Percentiles rank a stretch among this genome's conserved stretches.
phyloP scores from a whole-genome alignment of 2,329 filamentous ascomycete species.

The Ophiostoma perfectum region DNA sequence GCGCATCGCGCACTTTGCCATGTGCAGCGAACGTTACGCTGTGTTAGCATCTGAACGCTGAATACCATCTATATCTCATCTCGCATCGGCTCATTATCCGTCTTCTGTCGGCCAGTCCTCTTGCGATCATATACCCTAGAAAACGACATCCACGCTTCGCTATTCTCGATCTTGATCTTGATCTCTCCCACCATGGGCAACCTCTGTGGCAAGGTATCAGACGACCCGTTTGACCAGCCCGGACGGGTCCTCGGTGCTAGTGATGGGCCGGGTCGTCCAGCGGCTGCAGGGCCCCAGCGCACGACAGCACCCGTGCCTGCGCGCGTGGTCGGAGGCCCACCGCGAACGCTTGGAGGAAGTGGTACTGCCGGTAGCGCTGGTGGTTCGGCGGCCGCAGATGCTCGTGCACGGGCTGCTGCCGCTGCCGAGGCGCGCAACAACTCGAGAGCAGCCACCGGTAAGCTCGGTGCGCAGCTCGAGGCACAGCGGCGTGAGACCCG shows the following conservation, averaged over 20 bases:
- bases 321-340: conserved; percentile 48
- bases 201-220: conserved; percentile 68
- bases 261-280: conserved; percentile 30
- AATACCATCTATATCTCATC: too few relatives aligned
- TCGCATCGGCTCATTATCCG: too few relatives aligned
- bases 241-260: conserved; percentile 62
- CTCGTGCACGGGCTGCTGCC: conserved; percentile 66
- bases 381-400: conserved; percentile 45
- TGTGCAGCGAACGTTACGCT: too few relatives aligned
- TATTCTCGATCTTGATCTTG: neutral
- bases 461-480: conserved; percentile 63
- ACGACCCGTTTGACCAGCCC: conserved; percentile 62
- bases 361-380: conserved; percentile 41
- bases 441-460: conserved; percentile 54
- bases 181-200: conserved; percentile 62
- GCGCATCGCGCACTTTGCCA: too few relatives aligned
- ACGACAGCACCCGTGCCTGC: conserved; percentile 48
- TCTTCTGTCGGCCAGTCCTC: too few relatives aligned
- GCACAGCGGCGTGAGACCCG: conserved; percentile 73
- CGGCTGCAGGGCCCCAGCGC: conserved; percentile 34
- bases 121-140: neutral
- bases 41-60: too few relatives aligned
- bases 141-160: neutral
- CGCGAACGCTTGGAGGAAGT: conserved; percentile 58
- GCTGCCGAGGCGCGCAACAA: conserved; percentile 60